Evolutionary conservation across 2,329 filamentous ascomycete species (phyloP).

Genomic region (Neofusicoccum sp.): DNA sequence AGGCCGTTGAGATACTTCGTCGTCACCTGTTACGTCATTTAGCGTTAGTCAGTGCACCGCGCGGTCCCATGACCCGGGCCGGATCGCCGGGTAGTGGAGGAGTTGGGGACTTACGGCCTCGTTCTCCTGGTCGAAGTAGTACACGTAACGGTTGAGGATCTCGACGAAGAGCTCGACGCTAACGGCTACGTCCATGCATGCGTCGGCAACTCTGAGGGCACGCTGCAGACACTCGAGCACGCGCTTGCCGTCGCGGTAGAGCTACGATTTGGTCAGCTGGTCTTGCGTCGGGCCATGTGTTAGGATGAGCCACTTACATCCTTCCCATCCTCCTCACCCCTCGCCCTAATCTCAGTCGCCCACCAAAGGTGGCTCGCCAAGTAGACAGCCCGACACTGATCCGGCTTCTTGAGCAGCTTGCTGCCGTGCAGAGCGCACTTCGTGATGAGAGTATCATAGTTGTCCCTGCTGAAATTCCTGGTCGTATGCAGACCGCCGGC

Average conservation of each 20-base stretch:
- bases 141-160: constrained; percentile 96
- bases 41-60: background rate
- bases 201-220: constrained; percentile 91
- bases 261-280: constrained; percentile 48
- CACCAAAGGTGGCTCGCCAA: constrained; percentile 97
- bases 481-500: constrained; percentile 85
- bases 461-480: constrained; percentile 89
- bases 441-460: constrained; percentile 97
- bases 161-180: constrained; percentile 98
- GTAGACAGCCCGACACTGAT: constrained; percentile 96
- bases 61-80: background rate
- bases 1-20: constrained; percentile 97
- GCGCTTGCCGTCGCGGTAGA: constrained; percentile 95
- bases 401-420: constrained; percentile 94
- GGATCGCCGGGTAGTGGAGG: background rate
- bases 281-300: background rate
- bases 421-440: constrained; percentile 96
- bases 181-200: constrained; percentile 97
- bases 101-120: constrained; percentile 67
- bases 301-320: constrained; percentile 57
- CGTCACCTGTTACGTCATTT: constrained; percentile 59
- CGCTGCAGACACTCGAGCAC: constrained; percentile 95
- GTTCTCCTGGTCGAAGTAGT: constrained; percentile 99
- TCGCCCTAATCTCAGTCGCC: constrained; percentile 78
- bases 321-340: constrained; percentile 77